Percentiles rank a stretch among this genome's conserved stretches.
Evolutionary conservation across 345 rosid genomes (phyloP).

Genomic region (Gossypium raimondii): DNA sequence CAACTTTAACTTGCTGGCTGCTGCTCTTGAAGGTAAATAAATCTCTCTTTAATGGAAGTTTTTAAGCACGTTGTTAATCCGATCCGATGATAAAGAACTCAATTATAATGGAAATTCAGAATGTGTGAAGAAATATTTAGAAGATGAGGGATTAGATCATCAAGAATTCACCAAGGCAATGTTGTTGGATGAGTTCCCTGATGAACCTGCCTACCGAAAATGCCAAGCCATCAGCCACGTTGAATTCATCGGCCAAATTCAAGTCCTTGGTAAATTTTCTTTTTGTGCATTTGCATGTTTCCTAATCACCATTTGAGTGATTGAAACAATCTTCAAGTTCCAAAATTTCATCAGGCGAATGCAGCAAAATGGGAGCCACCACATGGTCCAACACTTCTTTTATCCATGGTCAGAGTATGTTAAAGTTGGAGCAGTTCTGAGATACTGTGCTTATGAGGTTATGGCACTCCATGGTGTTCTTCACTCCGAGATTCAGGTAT

Average conservation of each 20-base stretch:
- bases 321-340: conserved; percentile 11
- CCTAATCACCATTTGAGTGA: background rate
- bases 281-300: background rate
- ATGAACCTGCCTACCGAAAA: conserved; percentile 55
- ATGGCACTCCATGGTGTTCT: conserved; percentile 73
- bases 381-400: conserved; percentile 56
- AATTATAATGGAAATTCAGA: conserved; percentile 27
- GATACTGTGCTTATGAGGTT: conserved; percentile 64
- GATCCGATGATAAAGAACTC: background rate
- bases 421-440: conserved; percentile 56
- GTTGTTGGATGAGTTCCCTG: conserved; percentile 56
- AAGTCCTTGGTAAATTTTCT: conserved; percentile 48
- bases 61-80: too few relatives aligned
- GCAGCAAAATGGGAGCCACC: conserved; percentile 77
- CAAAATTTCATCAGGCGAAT: conserved; percentile 30
- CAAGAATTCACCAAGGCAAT: conserved; percentile 49
- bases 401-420: conserved; percentile 72
- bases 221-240: conserved; percentile 28
- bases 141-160: conserved; percentile 42
- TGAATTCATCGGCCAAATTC: conserved; percentile 50
- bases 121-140: conserved; percentile 59
- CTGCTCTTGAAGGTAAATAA: conserved; percentile 58
- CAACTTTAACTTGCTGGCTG: conserved; percentile 47
- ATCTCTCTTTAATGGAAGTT: background rate
- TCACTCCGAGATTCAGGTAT: conserved; percentile 69